These are phyloP conservation scores for Pleurotus platypus DNA, from an alignment of 768 basidiomycete genomes.

Conservation along the genomic window DNA sequence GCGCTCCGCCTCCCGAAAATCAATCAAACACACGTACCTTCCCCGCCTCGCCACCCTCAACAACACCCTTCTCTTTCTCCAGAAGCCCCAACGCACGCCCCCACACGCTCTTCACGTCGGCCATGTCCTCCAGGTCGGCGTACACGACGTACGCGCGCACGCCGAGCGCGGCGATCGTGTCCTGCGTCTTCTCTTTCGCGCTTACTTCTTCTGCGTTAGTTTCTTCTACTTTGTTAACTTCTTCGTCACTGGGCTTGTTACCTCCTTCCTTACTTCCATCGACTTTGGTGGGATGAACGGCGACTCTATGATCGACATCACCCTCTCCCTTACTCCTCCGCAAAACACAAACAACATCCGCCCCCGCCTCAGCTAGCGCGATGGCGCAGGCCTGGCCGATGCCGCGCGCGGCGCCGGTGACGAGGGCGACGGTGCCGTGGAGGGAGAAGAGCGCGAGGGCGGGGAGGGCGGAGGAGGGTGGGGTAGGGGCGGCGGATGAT, in stretches of 20 bases:
- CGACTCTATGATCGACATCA: too few species aligned
- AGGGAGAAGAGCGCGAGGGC: conserved; percentile 65
- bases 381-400: conserved; percentile 51
- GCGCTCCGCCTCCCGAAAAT: too few species aligned
- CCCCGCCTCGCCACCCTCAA: too few species aligned
- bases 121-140: conserved; percentile 38
- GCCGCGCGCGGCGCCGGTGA: conserved; percentile 76
- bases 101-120: conserved; percentile 38
- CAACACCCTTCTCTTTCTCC: conserved; percentile 17
- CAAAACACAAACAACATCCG: conserved; percentile 42
- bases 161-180: too few species aligned
- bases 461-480: conserved; percentile 32
- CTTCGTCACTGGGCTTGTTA: too few species aligned
- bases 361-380: conserved; percentile 47
- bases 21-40: too few species aligned
- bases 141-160: conserved; percentile 27
- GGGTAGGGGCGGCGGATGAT: conserved; percentile 6
- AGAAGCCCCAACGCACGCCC: conserved; percentile 35
- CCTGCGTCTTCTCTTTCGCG: too few species aligned
- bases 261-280: too few species aligned
- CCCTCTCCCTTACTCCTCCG: conserved; percentile 18
- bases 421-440: conserved; percentile 61
- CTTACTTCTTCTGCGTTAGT: too few species aligned
- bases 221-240: too few species aligned
- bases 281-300: too few species aligned